Evolutionary conservation across 805 yeast genomes (phyloP).

Genomic region (Ogataea ganodermae): DNA sequence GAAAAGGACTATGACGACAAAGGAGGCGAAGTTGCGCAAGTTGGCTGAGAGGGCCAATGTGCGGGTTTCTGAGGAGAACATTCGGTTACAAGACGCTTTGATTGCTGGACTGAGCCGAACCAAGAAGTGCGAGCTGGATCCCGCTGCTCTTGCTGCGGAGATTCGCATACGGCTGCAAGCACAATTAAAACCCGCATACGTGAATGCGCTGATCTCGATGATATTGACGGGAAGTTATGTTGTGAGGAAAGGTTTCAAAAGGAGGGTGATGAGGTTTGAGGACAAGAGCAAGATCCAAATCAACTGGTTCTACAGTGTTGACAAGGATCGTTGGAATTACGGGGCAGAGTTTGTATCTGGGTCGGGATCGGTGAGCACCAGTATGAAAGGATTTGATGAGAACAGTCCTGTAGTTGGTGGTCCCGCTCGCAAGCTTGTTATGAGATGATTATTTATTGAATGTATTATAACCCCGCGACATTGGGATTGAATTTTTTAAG

Average conservation of each 20-base stretch:
- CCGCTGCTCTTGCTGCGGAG: neutral
- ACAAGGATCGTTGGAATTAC: neutral
- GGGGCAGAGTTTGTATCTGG: neutral
- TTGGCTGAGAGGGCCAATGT: neutral
- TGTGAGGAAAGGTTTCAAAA: neutral
- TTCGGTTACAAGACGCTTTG: neutral
- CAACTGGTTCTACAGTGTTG: slow-evolving; percentile 10
- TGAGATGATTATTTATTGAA: neutral
- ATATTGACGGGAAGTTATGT: slow-evolving; percentile 3
- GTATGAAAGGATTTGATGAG: neutral
- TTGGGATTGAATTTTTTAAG: slow-evolving; percentile 4
- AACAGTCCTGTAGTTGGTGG: neutral
- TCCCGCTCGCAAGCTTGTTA: neutral
- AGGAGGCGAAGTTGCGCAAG: neutral
- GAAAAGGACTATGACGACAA: neutral
- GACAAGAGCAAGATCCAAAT: neutral
- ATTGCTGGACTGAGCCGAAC: neutral
- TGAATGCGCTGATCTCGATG: slow-evolving; percentile 7
- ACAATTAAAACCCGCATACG: slow-evolving; percentile 2
- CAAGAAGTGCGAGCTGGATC: slow-evolving; percentile 3
- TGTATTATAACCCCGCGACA: slow-evolving; percentile 1
- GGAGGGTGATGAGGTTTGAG: neutral
- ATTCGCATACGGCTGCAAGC: slow-evolving; percentile 4
- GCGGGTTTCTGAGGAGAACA: neutral
- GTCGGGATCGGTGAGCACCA: neutral